A percentile compares a stretch with the other conserved stretches of the same genome.
Evolutionary conservation across 148 eudicot species (phyloP).

Genomic region (Polygonum maritimum): DNA sequence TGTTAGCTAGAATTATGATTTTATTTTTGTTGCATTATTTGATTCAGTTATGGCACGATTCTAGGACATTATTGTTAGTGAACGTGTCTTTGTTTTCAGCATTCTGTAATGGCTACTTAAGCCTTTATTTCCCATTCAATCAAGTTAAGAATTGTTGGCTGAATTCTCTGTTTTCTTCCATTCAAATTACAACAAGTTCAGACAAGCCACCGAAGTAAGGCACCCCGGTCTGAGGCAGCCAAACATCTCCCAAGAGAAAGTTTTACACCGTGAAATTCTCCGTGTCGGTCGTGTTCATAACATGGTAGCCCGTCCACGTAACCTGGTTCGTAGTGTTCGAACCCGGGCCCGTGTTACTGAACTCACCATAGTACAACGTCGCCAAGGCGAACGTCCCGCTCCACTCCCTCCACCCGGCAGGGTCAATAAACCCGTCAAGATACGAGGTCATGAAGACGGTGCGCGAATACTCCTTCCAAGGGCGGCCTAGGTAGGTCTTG

Average conservation of each 20-base stretch:
- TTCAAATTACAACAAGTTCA: too few relatives aligned
- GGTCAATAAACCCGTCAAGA: conserved; percentile 30
- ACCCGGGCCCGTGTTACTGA: conserved; percentile 46
- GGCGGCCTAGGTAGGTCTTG: conserved; percentile 56
- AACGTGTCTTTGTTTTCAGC: too few relatives aligned
- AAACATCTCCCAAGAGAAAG: conserved; percentile 52
- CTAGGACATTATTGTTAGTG: too few relatives aligned
- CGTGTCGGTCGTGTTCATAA: conserved; percentile 45
- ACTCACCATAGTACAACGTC: conserved; percentile 65
- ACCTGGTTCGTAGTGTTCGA: conserved; percentile 36
- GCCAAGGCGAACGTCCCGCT: conserved; percentile 45
- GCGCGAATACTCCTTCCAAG: conserved; percentile 70
- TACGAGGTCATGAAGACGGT: conserved; percentile 49
- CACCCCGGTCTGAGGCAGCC: conserved; percentile 54
- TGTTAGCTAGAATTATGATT: too few relatives aligned
- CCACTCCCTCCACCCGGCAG: conserved; percentile 69
- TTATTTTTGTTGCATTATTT: too few relatives aligned
- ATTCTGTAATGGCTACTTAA: too few relatives aligned
- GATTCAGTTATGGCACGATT: too few relatives aligned
- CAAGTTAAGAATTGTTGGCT: too few relatives aligned
- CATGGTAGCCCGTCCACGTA: conserved; percentile 50
- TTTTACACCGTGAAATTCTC: conserved; percentile 42
- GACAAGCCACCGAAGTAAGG: conserved; percentile 24
- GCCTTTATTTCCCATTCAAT: too few relatives aligned
- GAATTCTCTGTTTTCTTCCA: too few relatives aligned